phyloP scores from a whole-genome alignment of 768 basidiomycete genomes.

The Pulveroboletus frians region DNA sequence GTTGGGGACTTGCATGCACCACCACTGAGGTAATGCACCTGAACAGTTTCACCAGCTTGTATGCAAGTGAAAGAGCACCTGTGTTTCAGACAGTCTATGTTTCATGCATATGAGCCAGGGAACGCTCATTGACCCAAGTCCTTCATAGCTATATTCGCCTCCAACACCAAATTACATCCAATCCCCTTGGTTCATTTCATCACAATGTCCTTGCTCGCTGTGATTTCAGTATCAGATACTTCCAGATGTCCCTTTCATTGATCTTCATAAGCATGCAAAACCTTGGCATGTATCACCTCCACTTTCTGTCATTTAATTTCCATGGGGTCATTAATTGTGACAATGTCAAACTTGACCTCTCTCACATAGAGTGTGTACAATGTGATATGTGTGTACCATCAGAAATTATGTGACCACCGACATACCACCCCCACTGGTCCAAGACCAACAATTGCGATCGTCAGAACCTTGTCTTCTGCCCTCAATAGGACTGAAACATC shows the following conservation, averaged over 20 bases:
- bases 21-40: slow-evolving; percentile 74
- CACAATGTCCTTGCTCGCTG: slow-evolving; percentile 47
- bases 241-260: slow-evolving; percentile 39
- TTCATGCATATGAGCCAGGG: not conserved
- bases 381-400: no score
- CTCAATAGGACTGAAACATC: slow-evolving; percentile 27
- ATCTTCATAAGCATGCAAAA: slow-evolving; percentile 37
- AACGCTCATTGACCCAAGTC: not conserved
- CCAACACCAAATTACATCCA: slow-evolving; percentile 63
- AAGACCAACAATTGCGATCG: slow-evolving; percentile 65
- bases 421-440: slow-evolving; percentile 72
- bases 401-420: no score
- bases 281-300: slow-evolving; percentile 49
- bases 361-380: slow-evolving; percentile 50
- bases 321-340: slow-evolving; percentile 62
- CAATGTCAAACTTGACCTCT: slow-evolving; percentile 46
- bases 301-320: slow-evolving; percentile 56
- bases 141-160: slow-evolving; percentile 38
- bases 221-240: slow-evolving; percentile 45
- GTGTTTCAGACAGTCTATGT: slow-evolving; percentile 64
- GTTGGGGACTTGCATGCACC: slow-evolving; percentile 50
- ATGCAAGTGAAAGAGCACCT: slow-evolving; percentile 58
- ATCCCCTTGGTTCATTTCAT: slow-evolving; percentile 49
- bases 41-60: slow-evolving; percentile 68
- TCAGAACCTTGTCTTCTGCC: slow-evolving; percentile 47